Conservation (phyloP, 352 stramenopile genomes). For the Globisporangium takayamanum region DNA sequence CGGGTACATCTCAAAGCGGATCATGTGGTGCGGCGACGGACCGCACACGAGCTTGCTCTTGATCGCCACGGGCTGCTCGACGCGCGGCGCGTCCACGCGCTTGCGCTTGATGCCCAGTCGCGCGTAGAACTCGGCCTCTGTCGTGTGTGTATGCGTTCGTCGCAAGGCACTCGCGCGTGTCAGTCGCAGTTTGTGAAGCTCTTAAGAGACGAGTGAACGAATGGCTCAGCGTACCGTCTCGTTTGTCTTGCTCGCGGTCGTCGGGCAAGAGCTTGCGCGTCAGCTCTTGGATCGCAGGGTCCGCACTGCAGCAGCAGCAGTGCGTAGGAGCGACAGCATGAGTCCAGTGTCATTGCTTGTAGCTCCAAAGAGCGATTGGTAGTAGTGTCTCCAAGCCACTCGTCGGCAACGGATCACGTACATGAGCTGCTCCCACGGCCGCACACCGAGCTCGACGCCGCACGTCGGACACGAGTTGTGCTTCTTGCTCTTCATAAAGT, state of each 20-base stretch:
- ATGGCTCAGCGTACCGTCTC: constrained; percentile 22
- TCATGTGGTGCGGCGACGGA: constrained; percentile 27
- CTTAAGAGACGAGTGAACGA: not conserved
- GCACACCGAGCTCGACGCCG: constrained; percentile 34
- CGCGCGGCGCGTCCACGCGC: constrained; percentile 9
- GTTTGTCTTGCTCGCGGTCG: constrained; percentile 29
- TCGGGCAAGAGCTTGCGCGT: constrained; percentile 43
- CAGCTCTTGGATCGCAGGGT: constrained; percentile 54
- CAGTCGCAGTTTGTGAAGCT: not conserved
- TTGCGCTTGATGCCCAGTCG: constrained; percentile 59
- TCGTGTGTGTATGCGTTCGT: not conserved
- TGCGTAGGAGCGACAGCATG: not conserved
- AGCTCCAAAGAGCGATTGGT: too few species aligned
- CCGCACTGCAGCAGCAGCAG: constrained; percentile 24
- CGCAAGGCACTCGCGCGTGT: not conserved
- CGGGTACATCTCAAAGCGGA: constrained; percentile 41
- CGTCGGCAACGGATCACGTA: constrained; percentile 11
- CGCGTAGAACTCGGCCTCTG: constrained; percentile 38
- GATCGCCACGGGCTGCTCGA: constrained; percentile 6
- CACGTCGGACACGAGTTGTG: constrained; percentile 42
- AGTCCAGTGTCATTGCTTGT: too few species aligned
- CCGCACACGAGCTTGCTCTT: constrained; percentile 19
- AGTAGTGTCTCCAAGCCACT: not conserved
- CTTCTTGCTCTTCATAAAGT: constrained; percentile 29
- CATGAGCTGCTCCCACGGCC: constrained; percentile 49